phyloP scores from a whole-genome alignment of 1,284 basidiomycete genomes.

The Termitomyces sp. region DNA sequence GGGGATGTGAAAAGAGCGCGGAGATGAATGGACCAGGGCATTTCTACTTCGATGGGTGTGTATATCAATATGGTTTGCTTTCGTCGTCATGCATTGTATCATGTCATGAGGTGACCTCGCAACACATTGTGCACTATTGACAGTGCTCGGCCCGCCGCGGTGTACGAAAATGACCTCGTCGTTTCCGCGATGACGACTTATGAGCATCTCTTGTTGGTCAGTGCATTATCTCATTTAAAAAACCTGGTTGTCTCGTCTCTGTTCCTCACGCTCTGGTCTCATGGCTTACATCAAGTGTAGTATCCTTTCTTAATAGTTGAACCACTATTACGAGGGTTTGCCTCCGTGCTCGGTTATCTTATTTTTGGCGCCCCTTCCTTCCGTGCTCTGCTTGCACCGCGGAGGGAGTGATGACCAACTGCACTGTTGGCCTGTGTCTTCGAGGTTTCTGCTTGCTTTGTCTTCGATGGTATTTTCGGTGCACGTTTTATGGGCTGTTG shows the following conservation, averaged over 20 bases:
- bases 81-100: slow-evolving; percentile 6
- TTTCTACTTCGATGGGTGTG: not conserved
- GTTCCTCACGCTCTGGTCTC: not conserved
- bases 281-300: not conserved
- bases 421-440: not conserved
- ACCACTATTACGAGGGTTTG: too few species aligned
- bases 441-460: not conserved
- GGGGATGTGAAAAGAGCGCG: slow-evolving; percentile 44
- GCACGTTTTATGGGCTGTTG: not conserved
- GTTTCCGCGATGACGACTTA: not conserved
- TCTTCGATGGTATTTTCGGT: not conserved
- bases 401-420: not conserved
- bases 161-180: not conserved
- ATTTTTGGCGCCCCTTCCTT: not conserved
- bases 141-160: not conserved
- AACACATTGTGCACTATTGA: not conserved
- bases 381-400: not conserved
- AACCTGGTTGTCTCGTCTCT: not conserved
- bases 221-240: not conserved
- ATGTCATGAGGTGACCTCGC: not conserved
- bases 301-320: not conserved
- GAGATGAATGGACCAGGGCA: slow-evolving; percentile 4
- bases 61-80: slow-evolving; percentile 7
- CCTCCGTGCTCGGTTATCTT: not conserved
- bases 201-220: not conserved